Conservation (phyloP, 1,139 yeast genomes). For the Yamadazyma kanchanaburiensis region DNA sequence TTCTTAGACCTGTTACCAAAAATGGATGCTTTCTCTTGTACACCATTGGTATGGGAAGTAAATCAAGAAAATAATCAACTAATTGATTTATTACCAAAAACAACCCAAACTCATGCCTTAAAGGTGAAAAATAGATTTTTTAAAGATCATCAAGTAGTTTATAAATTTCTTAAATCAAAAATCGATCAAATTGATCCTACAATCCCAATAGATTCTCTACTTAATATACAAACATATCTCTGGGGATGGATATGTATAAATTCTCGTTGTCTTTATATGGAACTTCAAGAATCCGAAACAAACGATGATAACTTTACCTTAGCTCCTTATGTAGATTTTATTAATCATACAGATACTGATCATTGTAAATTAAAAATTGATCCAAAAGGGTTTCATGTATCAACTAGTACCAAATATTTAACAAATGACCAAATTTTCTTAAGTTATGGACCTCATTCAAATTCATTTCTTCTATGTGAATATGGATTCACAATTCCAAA, state of each 20-base stretch:
- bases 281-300: slow-evolving; percentile 50
- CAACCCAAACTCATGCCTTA: slow-evolving; percentile 30
- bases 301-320: slow-evolving; percentile 71
- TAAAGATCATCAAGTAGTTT: slow-evolving; percentile 32
- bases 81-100: slow-evolving; percentile 30
- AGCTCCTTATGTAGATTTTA: slow-evolving; percentile 88
- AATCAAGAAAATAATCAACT: slow-evolving; percentile 13
- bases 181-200: slow-evolving; percentile 1
- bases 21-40: slow-evolving; percentile 40
- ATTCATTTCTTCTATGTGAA: slow-evolving; percentile 76
- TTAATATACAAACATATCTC: slow-evolving; percentile 1
- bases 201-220: slow-evolving; percentile 3
- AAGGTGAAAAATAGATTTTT: slow-evolving; percentile 36
- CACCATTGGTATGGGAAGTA: slow-evolving; percentile 54
- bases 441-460: slow-evolving; percentile 86
- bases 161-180: slow-evolving; percentile 17
- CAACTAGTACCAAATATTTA: slow-evolving; percentile 31
- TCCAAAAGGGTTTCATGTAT: slow-evolving; percentile 49
- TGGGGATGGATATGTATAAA: slow-evolving; percentile 74
- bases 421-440: slow-evolving; percentile 61
- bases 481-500: slow-evolving; percentile 68
- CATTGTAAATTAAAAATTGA: slow-evolving; percentile 51
- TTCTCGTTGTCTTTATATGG: slow-evolving; percentile 85
- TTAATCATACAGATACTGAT: slow-evolving; percentile 67
- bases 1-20: slow-evolving; percentile 58